A percentile compares a stretch with the other conserved stretches of the same genome.
Conservation (phyloP, 805 yeast species). For the Monosporozyma unispora region DNA sequence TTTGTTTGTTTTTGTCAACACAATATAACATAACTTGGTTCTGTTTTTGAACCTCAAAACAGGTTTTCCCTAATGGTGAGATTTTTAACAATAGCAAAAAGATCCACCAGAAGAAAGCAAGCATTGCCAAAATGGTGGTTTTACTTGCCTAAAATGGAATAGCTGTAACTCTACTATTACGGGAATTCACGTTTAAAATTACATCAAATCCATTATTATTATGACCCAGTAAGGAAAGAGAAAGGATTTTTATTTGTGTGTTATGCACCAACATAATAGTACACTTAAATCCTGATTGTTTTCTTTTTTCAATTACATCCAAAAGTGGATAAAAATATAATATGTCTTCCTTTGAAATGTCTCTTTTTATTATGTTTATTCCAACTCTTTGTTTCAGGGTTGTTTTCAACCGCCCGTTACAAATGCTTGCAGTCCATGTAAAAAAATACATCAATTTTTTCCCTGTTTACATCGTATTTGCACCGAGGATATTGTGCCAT, state of each 20-base stretch:
- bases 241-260: too few species aligned
- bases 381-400: background rate
- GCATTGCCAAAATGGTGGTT: too few species aligned
- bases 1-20: too few species aligned
- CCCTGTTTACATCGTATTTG: background rate
- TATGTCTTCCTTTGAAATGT: background rate
- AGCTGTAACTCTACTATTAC: too few species aligned
- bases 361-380: background rate
- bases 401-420: background rate
- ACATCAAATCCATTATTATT: too few species aligned
- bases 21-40: too few species aligned
- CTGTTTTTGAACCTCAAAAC: background rate
- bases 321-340: background rate
- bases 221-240: too few species aligned
- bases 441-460: slow-evolving; percentile 1
- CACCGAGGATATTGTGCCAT: background rate
- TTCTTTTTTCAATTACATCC: background rate
- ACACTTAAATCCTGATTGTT: too few species aligned
- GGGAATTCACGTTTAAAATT: too few species aligned
- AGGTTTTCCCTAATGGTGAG: background rate
- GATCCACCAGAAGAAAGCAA: background rate
- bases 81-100: background rate
- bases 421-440: slow-evolving; percentile 1
- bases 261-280: too few species aligned
- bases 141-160: too few species aligned